These are phyloP conservation scores for Amoebophrya sp. DNA, from an alignment of 169 alveolate genomes.

Conservation along the genomic window DNA sequence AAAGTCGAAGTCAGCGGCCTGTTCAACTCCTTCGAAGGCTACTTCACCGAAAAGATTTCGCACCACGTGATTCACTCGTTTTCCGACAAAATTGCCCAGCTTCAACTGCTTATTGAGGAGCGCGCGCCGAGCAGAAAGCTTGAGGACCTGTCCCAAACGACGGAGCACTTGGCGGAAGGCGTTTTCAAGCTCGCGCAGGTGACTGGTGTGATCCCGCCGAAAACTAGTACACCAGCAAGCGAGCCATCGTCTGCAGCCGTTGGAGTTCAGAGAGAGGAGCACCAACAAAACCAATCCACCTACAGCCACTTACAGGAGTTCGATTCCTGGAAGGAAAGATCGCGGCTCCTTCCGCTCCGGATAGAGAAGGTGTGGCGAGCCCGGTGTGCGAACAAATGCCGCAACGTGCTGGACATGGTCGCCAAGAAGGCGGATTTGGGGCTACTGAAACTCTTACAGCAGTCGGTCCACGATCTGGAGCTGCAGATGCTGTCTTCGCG, in stretches of 20 bases:
- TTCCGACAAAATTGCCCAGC: neutral
- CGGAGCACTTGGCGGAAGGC: neutral
- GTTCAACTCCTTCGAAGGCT: neutral
- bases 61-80: neutral
- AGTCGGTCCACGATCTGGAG: neutral
- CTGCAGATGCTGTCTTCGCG: too few species aligned
- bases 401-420: neutral
- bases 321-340: neutral
- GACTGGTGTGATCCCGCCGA: neutral
- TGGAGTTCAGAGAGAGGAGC: too few species aligned
- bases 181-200: neutral
- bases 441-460: neutral
- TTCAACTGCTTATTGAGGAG: neutral
- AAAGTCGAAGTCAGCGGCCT: too few species aligned
- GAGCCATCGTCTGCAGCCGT: too few species aligned
- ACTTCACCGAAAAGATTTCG: neutral
- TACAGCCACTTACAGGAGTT: too few species aligned
- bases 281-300: too few species aligned
- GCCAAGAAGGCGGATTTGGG: neutral
- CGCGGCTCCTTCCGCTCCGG: neutral
- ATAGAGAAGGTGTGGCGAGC: constrained; percentile 3
- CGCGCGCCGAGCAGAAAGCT: neutral
- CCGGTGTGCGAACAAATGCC: neutral
- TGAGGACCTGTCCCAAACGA: neutral
- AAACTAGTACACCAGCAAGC: neutral